Evolutionary conservation across 148 eudicot species (phyloP), one percentile per base, ranked within the genome.

Genomic region (Fagopyrum tataricum): DNA sequence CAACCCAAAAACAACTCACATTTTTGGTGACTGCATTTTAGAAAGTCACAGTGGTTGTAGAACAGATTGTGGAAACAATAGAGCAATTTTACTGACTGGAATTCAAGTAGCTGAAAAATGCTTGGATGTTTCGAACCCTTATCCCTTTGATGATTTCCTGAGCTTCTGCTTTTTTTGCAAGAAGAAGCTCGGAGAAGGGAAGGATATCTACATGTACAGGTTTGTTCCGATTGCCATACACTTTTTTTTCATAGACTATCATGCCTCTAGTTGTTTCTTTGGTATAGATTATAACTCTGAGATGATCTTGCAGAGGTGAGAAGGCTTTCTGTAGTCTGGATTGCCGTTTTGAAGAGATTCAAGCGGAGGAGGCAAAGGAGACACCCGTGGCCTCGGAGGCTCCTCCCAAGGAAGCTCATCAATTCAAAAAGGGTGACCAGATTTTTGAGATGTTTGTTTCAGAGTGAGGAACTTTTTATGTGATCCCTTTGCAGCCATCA

Each of bases 151-250:
- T 71, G 85, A 85, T 76, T 93, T 90, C 87, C 78, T 93, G 88
- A 90, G 85, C 86, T 85, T 59, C 70, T 93, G 97, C 82, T 84
- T 79, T 78, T 81, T 79, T 78, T 93, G 98, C 85, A 81, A 89
- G 84, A 93, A 93, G 86, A 89, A 82, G 62, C 75, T 93, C 81
- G 97, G 81, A 46, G 86, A 84, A 69, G 94, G 91, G 0, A 85
- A 83, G 82, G 98, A 93, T 80, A 93, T 90, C 51, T 93, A 86
- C 84, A 93, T 90, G 92, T 93, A 90, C 84, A 91, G 96, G 98
- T 93, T 56, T 55, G 41, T 39, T 37, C 59, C 24, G 24, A 71
- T 44, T 15, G 24, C 18, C 21, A 18, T 48, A 46, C 2, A 58
- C 13, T 4, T 7, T 31, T 61, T 61, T 61, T 26, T 56, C 14